Evolutionary conservation across 1,284 basidiomycete genomes (phyloP).

Genomic region (Mycosarcoma mackinlayi): DNA sequence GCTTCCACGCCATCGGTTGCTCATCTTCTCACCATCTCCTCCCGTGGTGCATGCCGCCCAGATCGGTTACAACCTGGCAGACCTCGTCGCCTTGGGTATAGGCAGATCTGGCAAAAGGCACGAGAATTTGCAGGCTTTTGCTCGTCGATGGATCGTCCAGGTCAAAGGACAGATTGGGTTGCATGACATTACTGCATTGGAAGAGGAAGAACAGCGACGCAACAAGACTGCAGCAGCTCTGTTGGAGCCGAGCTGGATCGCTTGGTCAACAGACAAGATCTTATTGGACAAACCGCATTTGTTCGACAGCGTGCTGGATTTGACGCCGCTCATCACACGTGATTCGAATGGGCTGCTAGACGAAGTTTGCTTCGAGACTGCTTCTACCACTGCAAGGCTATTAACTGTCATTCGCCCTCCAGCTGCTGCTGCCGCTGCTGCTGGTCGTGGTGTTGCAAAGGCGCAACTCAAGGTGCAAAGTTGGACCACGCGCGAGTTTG

Average conservation of each 20-base stretch:
- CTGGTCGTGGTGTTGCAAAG: neutral
- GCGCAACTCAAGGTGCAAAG: slow-evolving; percentile 34
- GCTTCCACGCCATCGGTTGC: slow-evolving; percentile 43
- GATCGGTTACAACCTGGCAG: slow-evolving; percentile 53
- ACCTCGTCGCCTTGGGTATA: slow-evolving; percentile 34
- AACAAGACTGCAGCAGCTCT: neutral
- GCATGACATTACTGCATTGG: slow-evolving; percentile 50
- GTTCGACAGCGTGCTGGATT: slow-evolving; percentile 56
- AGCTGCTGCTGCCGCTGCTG: neutral
- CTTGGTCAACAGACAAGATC: slow-evolving; percentile 60
- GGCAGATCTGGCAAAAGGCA: slow-evolving; percentile 24
- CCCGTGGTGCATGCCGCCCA: slow-evolving; percentile 43
- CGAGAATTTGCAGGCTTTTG: slow-evolving; percentile 25
- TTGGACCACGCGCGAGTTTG: slow-evolving; percentile 60
- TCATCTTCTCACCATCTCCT: slow-evolving; percentile 51
- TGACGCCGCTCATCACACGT: slow-evolving; percentile 38
- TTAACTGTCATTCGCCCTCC: slow-evolving; percentile 10
- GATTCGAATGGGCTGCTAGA: slow-evolving; percentile 30
- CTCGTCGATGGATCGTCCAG: slow-evolving; percentile 17
- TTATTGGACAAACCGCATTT: slow-evolving; percentile 55
- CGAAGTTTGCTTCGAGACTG: slow-evolving; percentile 21
- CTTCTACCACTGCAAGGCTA: slow-evolving; percentile 19
- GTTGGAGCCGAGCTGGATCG: slow-evolving; percentile 48
- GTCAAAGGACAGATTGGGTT: slow-evolving; percentile 57
- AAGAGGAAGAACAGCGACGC: slow-evolving; percentile 36